Evolutionary conservation across 495 filamentous ascomycete species (phyloP).

Genomic region (Neurospora terricola): DNA sequence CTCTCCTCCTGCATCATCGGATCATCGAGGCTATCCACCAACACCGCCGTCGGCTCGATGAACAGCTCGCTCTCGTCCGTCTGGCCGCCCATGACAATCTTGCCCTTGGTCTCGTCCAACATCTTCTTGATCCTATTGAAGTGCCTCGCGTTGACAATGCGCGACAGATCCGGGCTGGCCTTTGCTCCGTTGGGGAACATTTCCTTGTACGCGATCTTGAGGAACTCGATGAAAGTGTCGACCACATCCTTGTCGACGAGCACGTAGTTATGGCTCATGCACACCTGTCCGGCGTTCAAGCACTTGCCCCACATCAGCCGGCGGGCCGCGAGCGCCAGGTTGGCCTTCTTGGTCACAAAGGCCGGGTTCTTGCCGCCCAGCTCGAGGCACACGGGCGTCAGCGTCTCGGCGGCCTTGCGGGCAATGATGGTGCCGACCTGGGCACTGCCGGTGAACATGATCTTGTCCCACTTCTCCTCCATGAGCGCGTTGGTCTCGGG

Average conservation of each 20-base stretch:
- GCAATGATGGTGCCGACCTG: constrained; percentile 78
- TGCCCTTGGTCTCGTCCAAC: constrained; percentile 71
- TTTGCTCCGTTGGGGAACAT: constrained; percentile 81
- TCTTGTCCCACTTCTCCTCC: constrained; percentile 90
- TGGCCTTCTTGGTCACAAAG: constrained; percentile 71
- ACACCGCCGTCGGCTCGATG: constrained; percentile 78
- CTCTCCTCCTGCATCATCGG: constrained; percentile 70
- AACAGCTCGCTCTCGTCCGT: constrained; percentile 68
- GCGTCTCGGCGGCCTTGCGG: constrained; percentile 81
- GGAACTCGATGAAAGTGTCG: constrained; percentile 59
- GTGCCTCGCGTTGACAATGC: constrained; percentile 67
- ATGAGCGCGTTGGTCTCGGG: constrained; percentile 74
- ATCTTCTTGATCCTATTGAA: constrained; percentile 82
- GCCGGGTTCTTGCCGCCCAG: constrained; percentile 88
- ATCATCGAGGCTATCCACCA: constrained; percentile 65
- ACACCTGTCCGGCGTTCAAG: constrained; percentile 78
- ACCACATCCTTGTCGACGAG: constrained; percentile 68
- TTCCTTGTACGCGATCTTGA: constrained; percentile 60
- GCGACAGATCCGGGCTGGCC: constrained; percentile 60
- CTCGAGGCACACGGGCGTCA: constrained; percentile 84
- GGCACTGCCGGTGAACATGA: constrained; percentile 83
- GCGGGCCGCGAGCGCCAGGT: constrained; percentile 72
- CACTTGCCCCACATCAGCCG: constrained; percentile 82
- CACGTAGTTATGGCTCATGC: constrained; percentile 81
- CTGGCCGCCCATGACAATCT: constrained; percentile 75